A percentile compares a stretch with the other conserved stretches of the same genome.
Conservation (phyloP, 1,284 basidiomycete species). For the Porogramme epimiltina region DNA sequence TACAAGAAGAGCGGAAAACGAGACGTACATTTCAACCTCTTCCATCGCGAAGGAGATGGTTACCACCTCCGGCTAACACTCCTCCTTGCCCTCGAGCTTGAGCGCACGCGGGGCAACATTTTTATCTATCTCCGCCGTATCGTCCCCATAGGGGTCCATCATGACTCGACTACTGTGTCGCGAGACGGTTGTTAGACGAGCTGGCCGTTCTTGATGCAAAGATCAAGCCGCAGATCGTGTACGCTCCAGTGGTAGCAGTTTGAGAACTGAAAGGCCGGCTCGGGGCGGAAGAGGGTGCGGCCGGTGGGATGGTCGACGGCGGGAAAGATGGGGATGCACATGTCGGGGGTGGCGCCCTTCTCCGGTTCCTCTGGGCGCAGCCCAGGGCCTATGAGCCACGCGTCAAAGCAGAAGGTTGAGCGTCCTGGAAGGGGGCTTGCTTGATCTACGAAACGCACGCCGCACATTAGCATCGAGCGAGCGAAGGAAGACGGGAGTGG, state of each 20-base stretch:
- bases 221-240: not conserved
- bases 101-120: too few relatives aligned
- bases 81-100: too few relatives aligned
- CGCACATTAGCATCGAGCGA: too few relatives aligned
- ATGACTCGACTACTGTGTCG: not conserved
- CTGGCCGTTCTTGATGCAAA: not conserved
- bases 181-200: not conserved
- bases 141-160: too few relatives aligned
- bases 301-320: not conserved
- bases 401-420: too few relatives aligned
- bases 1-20: too few relatives aligned
- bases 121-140: not conserved
- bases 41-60: too few relatives aligned
- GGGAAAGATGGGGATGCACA: constrained; percentile 10
- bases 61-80: too few relatives aligned
- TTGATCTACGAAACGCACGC: not conserved
- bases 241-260: constrained; percentile 7
- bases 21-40: too few relatives aligned
- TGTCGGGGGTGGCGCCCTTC: constrained; percentile 1
- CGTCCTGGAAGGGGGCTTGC: not conserved
- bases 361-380: not conserved
- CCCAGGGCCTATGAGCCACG: not conserved
- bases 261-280: constrained; percentile 2
- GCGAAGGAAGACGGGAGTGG: not conserved
- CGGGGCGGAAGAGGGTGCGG: not conserved